phyloP scores from a whole-genome alignment of 306 rosid species.

The Medicago lupulina region DNA sequence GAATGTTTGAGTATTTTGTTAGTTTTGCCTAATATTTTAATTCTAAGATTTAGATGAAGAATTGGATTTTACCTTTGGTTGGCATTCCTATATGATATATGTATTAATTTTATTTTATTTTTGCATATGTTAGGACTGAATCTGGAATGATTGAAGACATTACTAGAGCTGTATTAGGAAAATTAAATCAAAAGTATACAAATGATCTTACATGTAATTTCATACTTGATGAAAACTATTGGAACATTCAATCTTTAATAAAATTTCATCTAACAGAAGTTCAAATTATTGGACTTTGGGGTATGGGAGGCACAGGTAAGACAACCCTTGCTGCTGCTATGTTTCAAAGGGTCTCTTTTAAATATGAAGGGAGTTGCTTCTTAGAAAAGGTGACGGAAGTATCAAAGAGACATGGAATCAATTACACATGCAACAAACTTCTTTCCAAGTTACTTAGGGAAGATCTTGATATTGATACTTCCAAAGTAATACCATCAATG shows the following conservation, averaged over 20 bases:
- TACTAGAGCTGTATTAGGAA: not conserved
- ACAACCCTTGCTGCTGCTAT: conserved; percentile 22
- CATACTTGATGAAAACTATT: not conserved
- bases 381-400: conserved; percentile 24
- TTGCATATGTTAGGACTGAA: not conserved
- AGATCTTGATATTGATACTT: conserved; percentile 10
- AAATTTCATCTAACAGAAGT: not conserved
- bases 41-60: too few relatives aligned
- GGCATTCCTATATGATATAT: too few relatives aligned
- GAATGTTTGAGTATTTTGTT: too few relatives aligned
- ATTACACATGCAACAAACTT: not conserved
- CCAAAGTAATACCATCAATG: not conserved
- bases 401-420: not conserved
- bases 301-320: not conserved
- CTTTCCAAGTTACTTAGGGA: not conserved
- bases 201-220: not conserved
- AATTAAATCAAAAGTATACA: not conserved
- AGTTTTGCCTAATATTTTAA: too few relatives aligned
- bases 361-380: conserved; percentile 13
- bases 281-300: conserved; percentile 11
- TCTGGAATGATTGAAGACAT: conserved; percentile 15
- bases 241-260: not conserved
- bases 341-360: conserved; percentile 16
- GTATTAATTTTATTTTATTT: not conserved
- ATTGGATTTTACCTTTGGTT: too few relatives aligned